Conservation (phyloP, 345 rosid species). For the Corchorus olitorius region DNA sequence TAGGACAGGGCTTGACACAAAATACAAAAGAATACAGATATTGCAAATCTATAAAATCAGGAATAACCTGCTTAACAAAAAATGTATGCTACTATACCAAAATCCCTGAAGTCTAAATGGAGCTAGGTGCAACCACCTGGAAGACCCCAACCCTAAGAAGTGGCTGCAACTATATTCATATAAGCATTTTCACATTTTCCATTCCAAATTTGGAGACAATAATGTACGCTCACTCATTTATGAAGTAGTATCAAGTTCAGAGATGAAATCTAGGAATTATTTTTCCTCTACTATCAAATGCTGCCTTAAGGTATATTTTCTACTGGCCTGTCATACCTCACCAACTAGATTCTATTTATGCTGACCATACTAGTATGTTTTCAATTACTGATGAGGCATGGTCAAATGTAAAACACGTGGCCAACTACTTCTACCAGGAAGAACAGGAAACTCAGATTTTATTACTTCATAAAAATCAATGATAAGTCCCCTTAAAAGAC, state of each 20-base stretch:
- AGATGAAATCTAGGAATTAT: background rate
- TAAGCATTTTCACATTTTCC: background rate
- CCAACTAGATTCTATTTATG: background rate
- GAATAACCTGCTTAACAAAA: background rate
- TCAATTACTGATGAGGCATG: background rate
- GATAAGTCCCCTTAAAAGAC: background rate
- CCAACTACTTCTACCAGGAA: background rate
- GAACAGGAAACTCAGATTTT: background rate
- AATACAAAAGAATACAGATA: background rate
- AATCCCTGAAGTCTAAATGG: background rate
- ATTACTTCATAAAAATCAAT: background rate
- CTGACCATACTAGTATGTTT: background rate
- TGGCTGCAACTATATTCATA: background rate
- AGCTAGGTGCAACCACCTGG: background rate
- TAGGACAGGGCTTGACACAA: background rate
- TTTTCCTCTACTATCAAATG: background rate
- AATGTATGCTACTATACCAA: background rate
- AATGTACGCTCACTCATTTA: background rate
- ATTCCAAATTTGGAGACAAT: background rate
- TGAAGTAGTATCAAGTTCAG: background rate
- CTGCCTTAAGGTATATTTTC: background rate
- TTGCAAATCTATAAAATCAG: background rate
- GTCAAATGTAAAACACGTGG: background rate
- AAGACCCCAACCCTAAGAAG: background rate
- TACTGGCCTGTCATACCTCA: background rate